These are phyloP conservation scores for Melanogaster broomeanus DNA, from an alignment of 768 basidiomycete genomes.

Conservation along the genomic window DNA sequence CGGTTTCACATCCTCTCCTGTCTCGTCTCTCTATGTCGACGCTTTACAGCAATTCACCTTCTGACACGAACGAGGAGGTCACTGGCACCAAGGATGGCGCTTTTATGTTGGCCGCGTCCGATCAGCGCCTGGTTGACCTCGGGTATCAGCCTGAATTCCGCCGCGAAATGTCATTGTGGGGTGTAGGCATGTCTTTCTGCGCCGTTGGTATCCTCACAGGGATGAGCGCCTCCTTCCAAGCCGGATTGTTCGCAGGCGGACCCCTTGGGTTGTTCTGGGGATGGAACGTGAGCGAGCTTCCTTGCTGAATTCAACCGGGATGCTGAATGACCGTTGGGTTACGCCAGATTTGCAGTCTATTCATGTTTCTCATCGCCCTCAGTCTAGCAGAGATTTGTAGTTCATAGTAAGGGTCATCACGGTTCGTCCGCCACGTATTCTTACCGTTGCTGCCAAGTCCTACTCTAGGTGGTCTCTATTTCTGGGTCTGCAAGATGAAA, in stretches of 20 bases:
- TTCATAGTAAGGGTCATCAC: no score
- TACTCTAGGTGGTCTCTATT: slow-evolving; percentile 60
- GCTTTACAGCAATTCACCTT: background rate
- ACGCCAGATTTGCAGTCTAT: no score
- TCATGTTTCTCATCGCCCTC: no score
- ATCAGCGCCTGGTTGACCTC: no score
- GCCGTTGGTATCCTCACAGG: slow-evolving; percentile 62
- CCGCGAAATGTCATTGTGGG: no score
- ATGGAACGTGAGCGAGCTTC: slow-evolving; percentile 45
- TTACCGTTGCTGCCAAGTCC: slow-evolving; percentile 35
- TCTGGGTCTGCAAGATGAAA: slow-evolving; percentile 42
- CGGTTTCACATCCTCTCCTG: no score
- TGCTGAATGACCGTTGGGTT: background rate
- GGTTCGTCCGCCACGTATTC: background rate
- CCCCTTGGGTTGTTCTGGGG: no score
- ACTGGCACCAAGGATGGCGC: slow-evolving; percentile 1
- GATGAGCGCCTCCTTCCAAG: slow-evolving; percentile 62
- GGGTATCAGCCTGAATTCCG: no score
- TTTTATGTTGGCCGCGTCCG: no score
- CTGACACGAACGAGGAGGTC: slow-evolving; percentile 15
- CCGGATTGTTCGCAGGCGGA: slow-evolving; percentile 56
- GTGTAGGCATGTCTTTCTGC: slow-evolving; percentile 62
- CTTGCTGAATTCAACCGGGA: background rate
- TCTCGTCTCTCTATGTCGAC: no score
- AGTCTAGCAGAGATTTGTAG: no score